Evolutionary conservation across 225 moss, liverwort and hornwort species (phyloP), one percentile per base, ranked within the genome.

Genomic region (Marchantia paleacea): DNA sequence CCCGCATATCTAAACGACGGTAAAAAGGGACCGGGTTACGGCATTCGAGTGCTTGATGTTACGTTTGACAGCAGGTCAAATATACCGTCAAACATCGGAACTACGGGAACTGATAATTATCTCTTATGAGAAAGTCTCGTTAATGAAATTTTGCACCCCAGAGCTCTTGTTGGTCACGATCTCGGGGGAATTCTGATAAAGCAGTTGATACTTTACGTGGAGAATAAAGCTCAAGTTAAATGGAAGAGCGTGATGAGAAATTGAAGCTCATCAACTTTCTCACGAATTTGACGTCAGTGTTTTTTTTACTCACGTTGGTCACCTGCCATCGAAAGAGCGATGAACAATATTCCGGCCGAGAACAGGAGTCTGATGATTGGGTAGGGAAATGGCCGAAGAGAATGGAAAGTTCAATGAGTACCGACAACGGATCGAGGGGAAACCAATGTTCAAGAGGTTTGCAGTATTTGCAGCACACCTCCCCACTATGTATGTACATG

Each of bases 171-270:
- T 1, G 75, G 75, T 29, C 75, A 75, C 75, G 75, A 75, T 30
- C 26, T 75, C 16, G 75, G 75, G 0, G 75, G 75, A 28, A 75
- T 75, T 30, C 15, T 75, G 75, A 75, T 75, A 55, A 75, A 75
- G 9, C 54, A 75, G 8, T 25, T 75, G 12, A 52, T 75, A 16
- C 26, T 75, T 25, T 29, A 14, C 16, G 55, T 75, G 75, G 75
- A 75, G 15, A 18, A 57, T 0, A 9, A 30, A 75, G 57, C 74
- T 6, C n/a, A 53, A 8, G 26, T 28, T n/a, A n/a, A n/a, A n/a
- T 12, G 28, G 11, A 20, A 55, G 15, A 12, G 54, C 10, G n/a
- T 7, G 12, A 0, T 12, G 5, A 0, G 16, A 55, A 8, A 20
- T 8, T 9, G 54, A 75, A 75, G 31, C 57, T 75, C 0, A 18